Base-by-base conservation (phyloP, 2,329 filamentous ascomycete species). In the Colletotrichum theobromicola region DNA sequence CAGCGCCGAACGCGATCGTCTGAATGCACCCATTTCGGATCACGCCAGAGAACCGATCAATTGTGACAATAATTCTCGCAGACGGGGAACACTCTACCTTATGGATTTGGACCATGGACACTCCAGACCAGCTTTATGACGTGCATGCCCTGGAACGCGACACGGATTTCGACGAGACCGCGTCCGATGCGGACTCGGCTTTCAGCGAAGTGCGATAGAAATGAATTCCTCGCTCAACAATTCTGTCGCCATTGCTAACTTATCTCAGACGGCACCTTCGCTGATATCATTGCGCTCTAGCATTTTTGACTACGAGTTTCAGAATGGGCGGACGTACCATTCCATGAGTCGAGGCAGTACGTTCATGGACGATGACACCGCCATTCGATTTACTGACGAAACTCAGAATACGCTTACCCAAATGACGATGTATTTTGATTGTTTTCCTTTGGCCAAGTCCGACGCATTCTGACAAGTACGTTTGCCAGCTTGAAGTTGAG, bases 291-390 rank as follows among this genome's bases (percentile, higher is more conserved):
- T 64, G 7, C 34, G 61, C 0, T 83, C 83, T 1, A 85, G 83
- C 67, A 84, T 85, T 58, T 70, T 81, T 50, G 75, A 80, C 15
- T 82, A 82, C 75, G 81, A 83, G 4, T 77, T 80, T 13, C 84
- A 85, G 60, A 83, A 85, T 73, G 83, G 83, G 5, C 76, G 84
- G 21, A 84, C 81, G 2, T 85, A 84, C 35, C 81, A 85, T 66
- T 77, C 82, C 4, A 83, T 64, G 61, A 64, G 61, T 21, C 30
- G n/a, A 42, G 61, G 61, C 21, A 64, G 61, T 64, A 30, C 12
- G 61, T 28, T 7, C 24, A 37, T 13, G 13, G 10, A 37, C n/a
- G 16, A 42, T 12, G 13, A n/a, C 34, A 10, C 34, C 9, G 16
- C 26, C 53, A 32, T 15, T 13, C 8, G 24, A 10, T 21, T 21